Base-by-base conservation (phyloP, 805 yeast genomes). In the Cyberlindnera bimundalis region DNA sequence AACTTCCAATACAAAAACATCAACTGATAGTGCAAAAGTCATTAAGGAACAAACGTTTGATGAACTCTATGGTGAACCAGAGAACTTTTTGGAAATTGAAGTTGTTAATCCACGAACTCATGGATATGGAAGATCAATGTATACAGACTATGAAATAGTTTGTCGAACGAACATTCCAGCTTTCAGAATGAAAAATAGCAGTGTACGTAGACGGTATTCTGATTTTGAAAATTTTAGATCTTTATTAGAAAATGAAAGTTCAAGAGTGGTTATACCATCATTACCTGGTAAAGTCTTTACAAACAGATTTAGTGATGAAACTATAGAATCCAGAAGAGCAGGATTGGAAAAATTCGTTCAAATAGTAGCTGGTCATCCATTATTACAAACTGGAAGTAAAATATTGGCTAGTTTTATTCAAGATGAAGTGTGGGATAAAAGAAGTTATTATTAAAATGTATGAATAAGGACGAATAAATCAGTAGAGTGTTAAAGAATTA, bases 101-200 rank as follows among this genome's bases (percentile, higher is more conserved):
- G 96, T 89, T 44, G 45, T 69, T 20, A 81, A 81, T 58, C 95
- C 96, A 10, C 77, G 78, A 47, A 87, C 95, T 0, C 95, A 86
- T 54, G 79, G 77, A 2, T 64, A 84, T 56, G 77, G 76, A 5
- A 64, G 79, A 24, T 74, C 78, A 21, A 78, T 81, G 80, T 91
- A 73, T 61, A 91, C 98, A 9, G 98, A 91, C 63, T 91, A 91
- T 62, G 97, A 90, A 62, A 78, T 91, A 17, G 71, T 84, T 8
- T 88, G 96, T 60, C 72, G 89, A 61, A 91, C 97, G 18, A 91
- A 93, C 62, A 78, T 93, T 41, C 98, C 98, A 1, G 81, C 89
- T 2, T 91, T 93, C 64, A 76, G 76, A 47, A 73, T 76, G 46
- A 68, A 79, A 37, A 61, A 62, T 29, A 78, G 88, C 23, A 64